Conservation (phyloP, 2,329 filamentous ascomycete species). For the Thielaviopsis populi region DNA sequence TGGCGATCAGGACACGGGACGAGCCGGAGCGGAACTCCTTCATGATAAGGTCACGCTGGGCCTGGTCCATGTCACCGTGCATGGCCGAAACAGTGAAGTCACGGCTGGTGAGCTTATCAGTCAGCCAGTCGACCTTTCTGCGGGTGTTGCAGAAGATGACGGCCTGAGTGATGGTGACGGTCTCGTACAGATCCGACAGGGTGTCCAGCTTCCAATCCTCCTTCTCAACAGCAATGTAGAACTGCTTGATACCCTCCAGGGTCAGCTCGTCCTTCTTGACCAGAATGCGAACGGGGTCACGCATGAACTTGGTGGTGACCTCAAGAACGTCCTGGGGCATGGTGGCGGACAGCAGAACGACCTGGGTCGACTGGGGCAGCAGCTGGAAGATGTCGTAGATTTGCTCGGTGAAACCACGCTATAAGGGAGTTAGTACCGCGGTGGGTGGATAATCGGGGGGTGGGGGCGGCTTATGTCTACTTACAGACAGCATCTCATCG, state of each 20-base stretch:
- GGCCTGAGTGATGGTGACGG: constrained; percentile 96
- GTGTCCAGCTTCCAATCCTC: constrained; percentile 99
- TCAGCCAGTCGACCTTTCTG: constrained; percentile 99
- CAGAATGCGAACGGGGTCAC: constrained; percentile 93
- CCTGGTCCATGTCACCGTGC: constrained; percentile 99
- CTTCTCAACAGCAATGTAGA: constrained; percentile 99
- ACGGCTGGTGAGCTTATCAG: constrained; percentile 94
- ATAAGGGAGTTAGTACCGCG: constrained; percentile 25
- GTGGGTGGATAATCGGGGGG: constrained; percentile 17
- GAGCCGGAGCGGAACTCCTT: constrained; percentile 99
- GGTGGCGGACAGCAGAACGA: constrained; percentile 93
- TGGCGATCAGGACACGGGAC: constrained; percentile 96
- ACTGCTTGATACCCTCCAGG: constrained; percentile 99
- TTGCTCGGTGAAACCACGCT: constrained; percentile 98
- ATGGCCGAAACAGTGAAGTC: constrained; percentile 99
- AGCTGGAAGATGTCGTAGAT: constrained; percentile 99
- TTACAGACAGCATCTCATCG: constrained; percentile 92
- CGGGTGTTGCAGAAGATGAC: constrained; percentile 99
- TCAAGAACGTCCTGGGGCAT: constrained; percentile 98
- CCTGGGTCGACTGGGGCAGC: constrained; percentile 93
- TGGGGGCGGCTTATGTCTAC: constrained; percentile 22
- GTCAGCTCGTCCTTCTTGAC: constrained; percentile 99
- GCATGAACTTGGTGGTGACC: constrained; percentile 99
- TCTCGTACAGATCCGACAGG: constrained; percentile 97
- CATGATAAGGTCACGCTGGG: constrained; percentile 98